Conservation (phyloP, 352 stramenopile species). For the Sclerospora graminicola region DNA sequence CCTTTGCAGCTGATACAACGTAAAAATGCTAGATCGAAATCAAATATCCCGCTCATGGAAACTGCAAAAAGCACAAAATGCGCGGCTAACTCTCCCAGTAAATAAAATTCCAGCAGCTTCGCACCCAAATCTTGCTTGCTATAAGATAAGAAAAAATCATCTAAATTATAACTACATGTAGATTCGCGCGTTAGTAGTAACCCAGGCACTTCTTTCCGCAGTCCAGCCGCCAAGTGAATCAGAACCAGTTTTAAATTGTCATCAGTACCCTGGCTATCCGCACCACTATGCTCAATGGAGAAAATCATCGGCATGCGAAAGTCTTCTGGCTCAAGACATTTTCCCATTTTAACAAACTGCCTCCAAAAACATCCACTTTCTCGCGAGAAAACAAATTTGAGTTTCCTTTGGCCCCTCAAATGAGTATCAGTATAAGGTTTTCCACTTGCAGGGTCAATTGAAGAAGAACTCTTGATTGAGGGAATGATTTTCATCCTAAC, state of each 20-base stretch:
- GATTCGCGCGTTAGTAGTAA: slow-evolving; percentile 20
- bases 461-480: slow-evolving; percentile 10
- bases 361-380: slow-evolving; percentile 28
- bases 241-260: slow-evolving; percentile 30
- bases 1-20: slow-evolving; percentile 22
- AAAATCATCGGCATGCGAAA: slow-evolving; percentile 41
- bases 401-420: slow-evolving; percentile 9
- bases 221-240: slow-evolving; percentile 20
- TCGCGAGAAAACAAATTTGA: slow-evolving; percentile 31
- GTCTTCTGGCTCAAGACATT: slow-evolving; percentile 24
- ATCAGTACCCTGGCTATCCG: slow-evolving; percentile 10
- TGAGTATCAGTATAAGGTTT: background rate
- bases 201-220: slow-evolving; percentile 23
- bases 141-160: background rate
- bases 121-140: slow-evolving; percentile 12
- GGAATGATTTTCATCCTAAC: slow-evolving; percentile 29
- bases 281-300: slow-evolving; percentile 10
- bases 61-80: slow-evolving; percentile 44
- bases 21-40: slow-evolving; percentile 49
- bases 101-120: slow-evolving; percentile 36
- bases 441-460: slow-evolving; percentile 1
- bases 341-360: slow-evolving; percentile 38
- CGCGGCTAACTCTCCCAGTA: slow-evolving; percentile 53
- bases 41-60: slow-evolving; percentile 35
- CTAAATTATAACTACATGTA: background rate